phyloP scores from a whole-genome alignment of 208 protist species.

The Acanthamoeba castellanii region DNA sequence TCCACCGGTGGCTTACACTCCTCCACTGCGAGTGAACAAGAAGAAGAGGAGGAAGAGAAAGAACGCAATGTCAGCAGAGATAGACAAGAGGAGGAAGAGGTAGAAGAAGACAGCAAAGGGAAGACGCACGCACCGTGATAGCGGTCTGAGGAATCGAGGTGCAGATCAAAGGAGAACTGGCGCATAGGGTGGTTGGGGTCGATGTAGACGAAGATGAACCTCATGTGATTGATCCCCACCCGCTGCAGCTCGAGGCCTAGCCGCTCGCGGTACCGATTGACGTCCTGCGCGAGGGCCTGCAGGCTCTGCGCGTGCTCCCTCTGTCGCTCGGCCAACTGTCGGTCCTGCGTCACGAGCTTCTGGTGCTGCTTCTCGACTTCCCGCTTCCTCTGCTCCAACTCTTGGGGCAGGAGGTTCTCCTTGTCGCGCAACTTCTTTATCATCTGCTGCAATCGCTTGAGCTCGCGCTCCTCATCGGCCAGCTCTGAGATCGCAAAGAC shows the following conservation, averaged over 20 bases:
- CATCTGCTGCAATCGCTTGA: constrained; percentile 21
- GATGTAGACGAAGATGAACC: constrained; percentile 45
- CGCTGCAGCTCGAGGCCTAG: constrained; percentile 33
- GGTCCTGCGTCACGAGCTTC: neutral
- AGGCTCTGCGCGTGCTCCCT: constrained; percentile 22
- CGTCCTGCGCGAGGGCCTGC: neutral
- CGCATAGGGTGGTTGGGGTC: constrained; percentile 9
- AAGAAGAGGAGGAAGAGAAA: neutral
- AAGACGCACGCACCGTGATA: neutral
- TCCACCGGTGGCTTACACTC: constrained; percentile 11
- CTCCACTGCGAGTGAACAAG: neutral
- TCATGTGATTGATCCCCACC: neutral
- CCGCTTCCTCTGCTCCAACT: neutral
- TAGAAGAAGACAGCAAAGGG: neutral
- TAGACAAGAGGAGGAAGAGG: neutral
- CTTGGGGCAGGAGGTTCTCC: constrained; percentile 27
- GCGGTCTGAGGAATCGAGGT: constrained; percentile 9
- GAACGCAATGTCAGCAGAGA: neutral
- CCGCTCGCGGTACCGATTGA: neutral
- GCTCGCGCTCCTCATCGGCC: constrained; percentile 32
- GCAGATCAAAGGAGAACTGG: constrained; percentile 33
- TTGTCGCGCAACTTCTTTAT: constrained; percentile 25
- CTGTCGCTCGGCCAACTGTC: constrained; percentile 6
- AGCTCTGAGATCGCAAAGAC: neutral
- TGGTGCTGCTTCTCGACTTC: constrained; percentile 9